Conservation (phyloP, 495 filamentous ascomycete genomes). For the Penicillium lagena region DNA sequence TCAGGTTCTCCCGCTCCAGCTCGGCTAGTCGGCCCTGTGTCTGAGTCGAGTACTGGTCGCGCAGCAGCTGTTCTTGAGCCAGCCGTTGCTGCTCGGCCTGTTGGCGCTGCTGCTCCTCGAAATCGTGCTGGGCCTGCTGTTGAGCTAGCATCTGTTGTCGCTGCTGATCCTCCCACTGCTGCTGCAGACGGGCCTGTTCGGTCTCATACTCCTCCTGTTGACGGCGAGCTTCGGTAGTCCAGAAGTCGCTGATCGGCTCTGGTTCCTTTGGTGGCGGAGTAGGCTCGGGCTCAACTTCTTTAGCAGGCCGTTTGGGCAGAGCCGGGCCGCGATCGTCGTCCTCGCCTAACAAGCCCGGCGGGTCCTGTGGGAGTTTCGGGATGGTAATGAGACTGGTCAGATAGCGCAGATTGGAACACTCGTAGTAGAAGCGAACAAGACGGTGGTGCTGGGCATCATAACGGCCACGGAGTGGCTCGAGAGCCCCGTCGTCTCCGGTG, state of each 20-base stretch:
- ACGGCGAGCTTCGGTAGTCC: conserved; percentile 83
- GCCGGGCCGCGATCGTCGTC: conserved; percentile 71
- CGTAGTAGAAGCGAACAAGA: conserved; percentile 95
- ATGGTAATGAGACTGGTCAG: conserved; percentile 94
- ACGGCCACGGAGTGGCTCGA: conserved; percentile 76
- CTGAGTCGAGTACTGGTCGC: conserved; percentile 83
- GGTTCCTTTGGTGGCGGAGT: conserved; percentile 75
- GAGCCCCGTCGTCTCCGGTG: conserved; percentile 91
- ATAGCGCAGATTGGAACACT: conserved; percentile 95
- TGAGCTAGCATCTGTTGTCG: conserved; percentile 74
- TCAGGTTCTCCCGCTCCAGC: conserved; percentile 89
- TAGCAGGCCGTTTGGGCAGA: conserved; percentile 70
- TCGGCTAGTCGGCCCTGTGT: conserved; percentile 91
- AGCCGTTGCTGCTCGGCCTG: conserved; percentile 83
- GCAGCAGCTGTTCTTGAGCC: conserved; percentile 82
- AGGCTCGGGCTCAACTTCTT: conserved; percentile 51
- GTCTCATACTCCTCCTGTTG: conserved; percentile 93
- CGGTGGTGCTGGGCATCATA: conserved; percentile 96
- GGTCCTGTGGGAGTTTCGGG: conserved; percentile 90
- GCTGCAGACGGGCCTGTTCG: conserved; percentile 80
- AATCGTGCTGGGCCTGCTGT: conserved; percentile 80
- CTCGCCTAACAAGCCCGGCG: conserved; percentile 79
- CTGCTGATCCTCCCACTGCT: conserved; percentile 70
- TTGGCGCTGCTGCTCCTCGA: conserved; percentile 87
- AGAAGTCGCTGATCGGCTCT: conserved; percentile 95